Evolutionary conservation across 2,329 filamentous ascomycete genomes (phyloP).

Genomic region (Fusarium protoensiforme): DNA sequence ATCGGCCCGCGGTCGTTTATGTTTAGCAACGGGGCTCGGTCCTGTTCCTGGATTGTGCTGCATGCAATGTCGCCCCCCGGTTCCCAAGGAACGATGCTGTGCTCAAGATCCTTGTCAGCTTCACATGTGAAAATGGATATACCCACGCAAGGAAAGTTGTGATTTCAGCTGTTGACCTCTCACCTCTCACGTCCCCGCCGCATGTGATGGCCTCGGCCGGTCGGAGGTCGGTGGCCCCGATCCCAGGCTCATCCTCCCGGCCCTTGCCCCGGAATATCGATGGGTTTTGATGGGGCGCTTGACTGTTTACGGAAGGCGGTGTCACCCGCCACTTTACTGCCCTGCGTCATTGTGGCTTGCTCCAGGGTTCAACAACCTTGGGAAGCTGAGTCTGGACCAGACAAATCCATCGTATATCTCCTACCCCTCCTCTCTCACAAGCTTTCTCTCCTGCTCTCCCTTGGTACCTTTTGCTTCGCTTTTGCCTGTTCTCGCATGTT

Average conservation of each 20-base stretch:
- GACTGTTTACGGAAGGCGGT: conserved; percentile 40
- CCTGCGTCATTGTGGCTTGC: conserved; percentile 45
- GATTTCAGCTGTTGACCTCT: neutral
- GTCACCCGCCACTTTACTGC: conserved; percentile 36
- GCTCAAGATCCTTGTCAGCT: conserved; percentile 35
- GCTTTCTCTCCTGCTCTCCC: conserved; percentile 9
- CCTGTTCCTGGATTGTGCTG: conserved; percentile 38
- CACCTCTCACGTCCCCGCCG: neutral
- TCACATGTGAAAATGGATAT: conserved; percentile 38
- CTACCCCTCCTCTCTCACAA: conserved; percentile 42
- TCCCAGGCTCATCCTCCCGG: neutral
- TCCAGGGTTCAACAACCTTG: conserved; percentile 44
- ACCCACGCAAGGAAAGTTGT: conserved; percentile 11
- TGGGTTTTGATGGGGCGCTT: conserved; percentile 44
- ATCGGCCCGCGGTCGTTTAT: conserved; percentile 33
- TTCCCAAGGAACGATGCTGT: conserved; percentile 20
- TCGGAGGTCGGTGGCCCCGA: conserved; percentile 22
- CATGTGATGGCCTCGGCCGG: conserved; percentile 43
- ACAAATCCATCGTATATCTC: conserved; percentile 26
- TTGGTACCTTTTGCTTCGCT: neutral
- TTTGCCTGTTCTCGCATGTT: conserved; percentile 34
- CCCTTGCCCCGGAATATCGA: conserved; percentile 34
- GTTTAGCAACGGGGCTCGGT: conserved; percentile 27
- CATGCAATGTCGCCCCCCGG: conserved; percentile 36
- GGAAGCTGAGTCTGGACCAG: conserved; percentile 36